Evolutionary conservation across 257 asterid species (phyloP), one percentile per base, ranked within the genome.

Genomic region (Agastache rugosa): DNA sequence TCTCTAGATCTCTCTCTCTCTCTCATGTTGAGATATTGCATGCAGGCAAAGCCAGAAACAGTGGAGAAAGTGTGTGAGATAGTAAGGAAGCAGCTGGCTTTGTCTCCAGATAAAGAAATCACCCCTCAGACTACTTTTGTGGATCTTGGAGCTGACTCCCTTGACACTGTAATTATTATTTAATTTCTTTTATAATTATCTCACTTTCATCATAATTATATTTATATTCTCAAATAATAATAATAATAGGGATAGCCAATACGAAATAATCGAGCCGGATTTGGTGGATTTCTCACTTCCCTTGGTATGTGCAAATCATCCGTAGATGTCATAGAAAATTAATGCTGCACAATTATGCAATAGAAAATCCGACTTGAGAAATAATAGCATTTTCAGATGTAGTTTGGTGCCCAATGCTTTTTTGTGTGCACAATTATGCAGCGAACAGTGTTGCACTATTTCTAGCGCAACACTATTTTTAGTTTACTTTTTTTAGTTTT

Each of bases 101-200:
- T 90, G 77, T 44, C 95, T 14, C 72, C 86, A 3, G 95, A 84
- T 34, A 66, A 83, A 45, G 72, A 62, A 48, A 69, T 90, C 74
- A 84, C 82, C 19, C 86, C 97, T 51, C 86, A 78, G 9, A 85
- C 90, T 47, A 87, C 79, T 12, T 90, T 90, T 64, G 4, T 69
- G 0, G 92, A 85, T 1, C 93, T 90, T 20, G 97, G 97, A 27
- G 97, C 97, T 15, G 97, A 90, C 72, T 90, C 97, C 62, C 93
- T 90, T 7, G 97, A 90, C 89, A 90, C 95, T 5, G 97, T 87
- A 60, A 8, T 8, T 8, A 39, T 8, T 37, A 29, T 29, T 29
- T 31, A 2, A 45, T 45, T 45, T 14, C 5, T 12, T 9, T n/a
- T 6, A n/a, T 50, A 16, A 16, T 50, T 50, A 50, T 17, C 25